phyloP scores from a whole-genome alignment of 163 green algal genomes.

The Scenedesmus sp. region DNA sequence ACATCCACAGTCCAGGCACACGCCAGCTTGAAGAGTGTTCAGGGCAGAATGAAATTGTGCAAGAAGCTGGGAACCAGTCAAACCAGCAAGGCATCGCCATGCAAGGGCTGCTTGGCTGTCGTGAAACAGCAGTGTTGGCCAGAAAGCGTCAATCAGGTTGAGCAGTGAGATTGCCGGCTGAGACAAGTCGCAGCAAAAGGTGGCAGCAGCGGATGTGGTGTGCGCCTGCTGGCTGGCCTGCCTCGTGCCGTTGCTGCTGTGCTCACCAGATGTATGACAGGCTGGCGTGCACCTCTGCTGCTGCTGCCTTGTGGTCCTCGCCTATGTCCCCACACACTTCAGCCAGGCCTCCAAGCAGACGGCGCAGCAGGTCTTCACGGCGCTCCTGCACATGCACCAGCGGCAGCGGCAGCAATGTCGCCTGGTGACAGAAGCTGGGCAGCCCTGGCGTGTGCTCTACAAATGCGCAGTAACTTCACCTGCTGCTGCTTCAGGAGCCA shows the following conservation, averaged over 20 bases:
- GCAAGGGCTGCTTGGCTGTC: too few relatives aligned
- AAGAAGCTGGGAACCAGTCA: too few relatives aligned
- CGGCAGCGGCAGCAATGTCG: background rate
- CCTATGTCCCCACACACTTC: conserved; percentile 47
- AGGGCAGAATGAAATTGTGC: background rate
- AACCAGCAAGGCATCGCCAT: too few relatives aligned
- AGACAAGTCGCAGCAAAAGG: background rate
- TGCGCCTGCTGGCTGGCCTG: background rate
- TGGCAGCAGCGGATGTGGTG: background rate
- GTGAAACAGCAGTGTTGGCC: too few relatives aligned
- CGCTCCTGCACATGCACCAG: conserved; percentile 39
- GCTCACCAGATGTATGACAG: conserved; percentile 44
- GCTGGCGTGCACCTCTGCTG: conserved; percentile 47
- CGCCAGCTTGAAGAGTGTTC: too few relatives aligned
- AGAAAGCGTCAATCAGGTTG: too few relatives aligned
- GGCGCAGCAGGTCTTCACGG: conserved; percentile 33
- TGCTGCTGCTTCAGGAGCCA: background rate
- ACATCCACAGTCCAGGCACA: too few relatives aligned
- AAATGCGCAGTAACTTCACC: background rate
- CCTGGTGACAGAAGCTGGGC: too few relatives aligned
- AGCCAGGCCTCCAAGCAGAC: conserved; percentile 16
- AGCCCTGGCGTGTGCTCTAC: background rate
- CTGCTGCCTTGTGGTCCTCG: conserved; percentile 48
- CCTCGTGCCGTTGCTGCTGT: background rate
- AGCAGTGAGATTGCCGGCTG: too few relatives aligned